Evolutionary conservation across 2,329 filamentous ascomycete species (phyloP).

Genomic region (Claviceps citrina): DNA sequence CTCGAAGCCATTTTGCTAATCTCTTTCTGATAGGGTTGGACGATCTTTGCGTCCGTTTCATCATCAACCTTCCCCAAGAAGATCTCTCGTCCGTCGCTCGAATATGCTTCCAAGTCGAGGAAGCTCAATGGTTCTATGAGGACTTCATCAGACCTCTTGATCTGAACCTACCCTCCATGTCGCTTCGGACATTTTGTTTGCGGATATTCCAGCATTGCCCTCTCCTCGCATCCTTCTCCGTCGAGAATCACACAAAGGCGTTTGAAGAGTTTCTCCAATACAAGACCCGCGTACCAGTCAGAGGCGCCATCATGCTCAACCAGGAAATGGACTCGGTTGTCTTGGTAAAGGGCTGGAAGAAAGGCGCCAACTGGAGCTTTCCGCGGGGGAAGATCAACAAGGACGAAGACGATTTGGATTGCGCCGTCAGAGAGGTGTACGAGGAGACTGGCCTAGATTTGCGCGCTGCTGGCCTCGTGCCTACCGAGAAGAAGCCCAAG

Average conservation of each 20-base stretch:
- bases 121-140: slow-evolving; percentile 99
- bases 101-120: slow-evolving; percentile 97
- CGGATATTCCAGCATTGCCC: slow-evolving; percentile 91
- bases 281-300: slow-evolving; percentile 85
- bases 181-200: slow-evolving; percentile 70
- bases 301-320: slow-evolving; percentile 87
- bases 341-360: slow-evolving; percentile 96
- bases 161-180: slow-evolving; percentile 69
- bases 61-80: slow-evolving; percentile 87
- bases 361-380: slow-evolving; percentile 90
- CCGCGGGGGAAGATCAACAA: slow-evolving; percentile 97
- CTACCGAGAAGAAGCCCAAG: slow-evolving; percentile 56
- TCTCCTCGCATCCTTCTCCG: slow-evolving; percentile 65
- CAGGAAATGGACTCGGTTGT: slow-evolving; percentile 86
- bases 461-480: slow-evolving; percentile 57
- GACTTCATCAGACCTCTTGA: slow-evolving; percentile 92
- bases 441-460: slow-evolving; percentile 92
- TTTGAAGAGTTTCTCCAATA: slow-evolving; percentile 89
- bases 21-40: slow-evolving; percentile 55
- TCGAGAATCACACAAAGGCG: slow-evolving; percentile 62
- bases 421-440: slow-evolving; percentile 84
- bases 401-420: slow-evolving; percentile 84
- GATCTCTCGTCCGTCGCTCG: slow-evolving; percentile 81
- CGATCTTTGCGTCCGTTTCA: slow-evolving; percentile 94
- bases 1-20: slow-evolving; percentile 11